Conservation (phyloP, 1,139 yeast genomes). For the Zygoascus hellenicus region DNA sequence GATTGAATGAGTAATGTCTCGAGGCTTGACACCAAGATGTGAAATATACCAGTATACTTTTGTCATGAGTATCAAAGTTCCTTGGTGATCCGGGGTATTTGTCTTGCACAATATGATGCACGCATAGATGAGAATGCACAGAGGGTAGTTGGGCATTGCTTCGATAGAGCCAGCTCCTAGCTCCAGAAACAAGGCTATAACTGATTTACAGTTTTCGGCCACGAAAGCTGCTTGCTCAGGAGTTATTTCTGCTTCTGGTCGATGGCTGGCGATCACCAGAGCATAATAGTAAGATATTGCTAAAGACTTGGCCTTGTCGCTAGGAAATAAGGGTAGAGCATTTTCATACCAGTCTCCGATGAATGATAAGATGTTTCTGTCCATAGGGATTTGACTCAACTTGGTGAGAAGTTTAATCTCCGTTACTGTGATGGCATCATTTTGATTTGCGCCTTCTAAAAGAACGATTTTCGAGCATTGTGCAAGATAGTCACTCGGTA, state of each 20-base stretch:
- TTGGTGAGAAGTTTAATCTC: slow-evolving; percentile 17
- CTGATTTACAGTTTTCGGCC: slow-evolving; percentile 33
- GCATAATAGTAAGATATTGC: slow-evolving; percentile 12
- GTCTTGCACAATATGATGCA: slow-evolving; percentile 45
- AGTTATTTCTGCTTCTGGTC: not conserved
- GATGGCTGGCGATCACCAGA: slow-evolving; percentile 5
- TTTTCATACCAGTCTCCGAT: slow-evolving; percentile 11
- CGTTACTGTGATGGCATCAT: slow-evolving; percentile 14
- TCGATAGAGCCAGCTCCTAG: slow-evolving; percentile 41
- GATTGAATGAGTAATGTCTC: slow-evolving; percentile 52
- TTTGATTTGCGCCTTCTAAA: slow-evolving; percentile 10
- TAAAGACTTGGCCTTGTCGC: slow-evolving; percentile 7
- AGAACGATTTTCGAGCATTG: slow-evolving; percentile 33
- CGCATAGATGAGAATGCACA: slow-evolving; percentile 47
- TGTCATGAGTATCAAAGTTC: slow-evolving; percentile 39
- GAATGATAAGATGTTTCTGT: not conserved
- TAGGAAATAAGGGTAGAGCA: slow-evolving; percentile 7
- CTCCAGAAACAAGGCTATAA: slow-evolving; percentile 40
- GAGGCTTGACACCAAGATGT: slow-evolving; percentile 47
- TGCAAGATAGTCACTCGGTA: slow-evolving; percentile 35
- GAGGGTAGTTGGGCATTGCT: slow-evolving; percentile 47
- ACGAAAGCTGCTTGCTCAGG: slow-evolving; percentile 1
- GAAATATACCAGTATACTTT: slow-evolving; percentile 51
- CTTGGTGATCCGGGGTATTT: slow-evolving; percentile 15
- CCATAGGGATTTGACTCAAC: not conserved